These are phyloP conservation scores for Cordyceps pruinosa DNA, from an alignment of 2,329 filamentous ascomycete genomes.

Conservation along the genomic window DNA sequence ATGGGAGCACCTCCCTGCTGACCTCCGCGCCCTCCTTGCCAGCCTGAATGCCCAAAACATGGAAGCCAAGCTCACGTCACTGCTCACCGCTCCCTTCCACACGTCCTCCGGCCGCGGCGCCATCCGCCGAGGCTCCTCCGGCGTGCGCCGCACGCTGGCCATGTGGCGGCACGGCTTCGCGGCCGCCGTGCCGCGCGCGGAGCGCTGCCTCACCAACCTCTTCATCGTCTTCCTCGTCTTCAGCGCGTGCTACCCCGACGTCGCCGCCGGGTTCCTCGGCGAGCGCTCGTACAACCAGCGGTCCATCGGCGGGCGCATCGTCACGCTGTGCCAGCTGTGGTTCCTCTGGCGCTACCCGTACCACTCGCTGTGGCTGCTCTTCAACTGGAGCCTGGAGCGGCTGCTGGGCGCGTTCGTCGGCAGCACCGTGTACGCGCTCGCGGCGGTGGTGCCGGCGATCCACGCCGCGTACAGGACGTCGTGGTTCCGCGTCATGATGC, in stretches of 20 bases:
- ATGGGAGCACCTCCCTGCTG: slow-evolving; percentile 12
- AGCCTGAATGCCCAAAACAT: slow-evolving; percentile 14
- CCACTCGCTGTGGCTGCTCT: slow-evolving; percentile 16
- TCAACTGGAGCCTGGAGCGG: slow-evolving; percentile 19
- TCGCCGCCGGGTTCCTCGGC: slow-evolving; percentile 16
- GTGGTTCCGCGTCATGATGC: slow-evolving; percentile 19
- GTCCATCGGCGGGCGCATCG: slow-evolving; percentile 17
- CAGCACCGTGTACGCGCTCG: slow-evolving; percentile 17
- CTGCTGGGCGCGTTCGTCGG: slow-evolving; percentile 17
- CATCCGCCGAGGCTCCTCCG: slow-evolving; percentile 8
- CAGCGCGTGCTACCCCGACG: slow-evolving; percentile 16
- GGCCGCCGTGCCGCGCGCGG: slow-evolving; percentile 12
- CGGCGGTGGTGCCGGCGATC: slow-evolving; percentile 15
- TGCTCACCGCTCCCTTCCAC: slow-evolving; percentile 13
- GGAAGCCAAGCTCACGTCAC: slow-evolving; percentile 13
- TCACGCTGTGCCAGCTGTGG: slow-evolving; percentile 16
- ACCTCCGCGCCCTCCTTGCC: slow-evolving; percentile 13
- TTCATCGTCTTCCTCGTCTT: slow-evolving; percentile 18
- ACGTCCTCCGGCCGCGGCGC: slow-evolving; percentile 11
- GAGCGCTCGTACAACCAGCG: slow-evolving; percentile 19
- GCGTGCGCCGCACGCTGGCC: slow-evolving; percentile 14
- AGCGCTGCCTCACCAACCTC: slow-evolving; percentile 15
- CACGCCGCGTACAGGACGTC: slow-evolving; percentile 12
- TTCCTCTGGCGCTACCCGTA: slow-evolving; percentile 16
- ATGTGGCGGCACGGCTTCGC: slow-evolving; percentile 17